Percentiles rank a stretch among this genome's conserved stretches.
These are phyloP conservation scores for Gymnopilus junonius DNA, from an alignment of 768 basidiomycete species.

Conservation along the genomic window DNA sequence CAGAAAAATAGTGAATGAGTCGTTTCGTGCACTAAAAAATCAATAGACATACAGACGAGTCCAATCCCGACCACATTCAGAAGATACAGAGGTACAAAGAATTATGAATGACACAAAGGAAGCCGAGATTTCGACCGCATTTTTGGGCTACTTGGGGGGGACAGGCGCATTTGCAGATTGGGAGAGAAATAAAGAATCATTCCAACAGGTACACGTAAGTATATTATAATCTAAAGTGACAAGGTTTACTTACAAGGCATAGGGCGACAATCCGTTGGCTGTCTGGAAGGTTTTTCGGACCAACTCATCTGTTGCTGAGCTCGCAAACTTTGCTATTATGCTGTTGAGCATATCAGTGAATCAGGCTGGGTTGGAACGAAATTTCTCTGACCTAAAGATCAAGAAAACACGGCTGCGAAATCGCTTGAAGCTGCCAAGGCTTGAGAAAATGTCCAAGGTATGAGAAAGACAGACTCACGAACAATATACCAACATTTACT, in stretches of 20 bases:
- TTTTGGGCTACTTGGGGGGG: too few relatives aligned
- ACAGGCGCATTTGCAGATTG: too few relatives aligned
- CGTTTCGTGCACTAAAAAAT: too few relatives aligned
- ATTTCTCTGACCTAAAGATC: slow-evolving; percentile 33
- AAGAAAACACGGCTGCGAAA: slow-evolving; percentile 29
- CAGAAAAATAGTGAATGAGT: too few relatives aligned
- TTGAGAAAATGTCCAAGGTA: slow-evolving; percentile 33
- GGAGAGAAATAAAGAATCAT: too few relatives aligned
- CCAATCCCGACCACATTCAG: too few relatives aligned
- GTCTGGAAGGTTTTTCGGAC: slow-evolving; percentile 20
- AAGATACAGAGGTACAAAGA: too few relatives aligned
- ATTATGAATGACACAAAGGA: too few relatives aligned
- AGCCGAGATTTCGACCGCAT: too few relatives aligned
- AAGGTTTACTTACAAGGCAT: background rate
- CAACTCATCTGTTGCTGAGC: slow-evolving; percentile 3
- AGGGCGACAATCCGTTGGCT: slow-evolving; percentile 24
- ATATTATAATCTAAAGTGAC: background rate
- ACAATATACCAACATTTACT: background rate
- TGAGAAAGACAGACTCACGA: slow-evolving; percentile 1
- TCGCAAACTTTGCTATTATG: slow-evolving; percentile 25
- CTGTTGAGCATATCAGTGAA: slow-evolving; percentile 29
- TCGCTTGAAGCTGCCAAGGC: slow-evolving; percentile 22
- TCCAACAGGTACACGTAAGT: too few relatives aligned
- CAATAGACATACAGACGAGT: too few relatives aligned
- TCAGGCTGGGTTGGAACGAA: slow-evolving; percentile 25